Base-by-base conservation (phyloP, 495 filamentous ascomycete species). In the Penicillium bovifimosum region DNA sequence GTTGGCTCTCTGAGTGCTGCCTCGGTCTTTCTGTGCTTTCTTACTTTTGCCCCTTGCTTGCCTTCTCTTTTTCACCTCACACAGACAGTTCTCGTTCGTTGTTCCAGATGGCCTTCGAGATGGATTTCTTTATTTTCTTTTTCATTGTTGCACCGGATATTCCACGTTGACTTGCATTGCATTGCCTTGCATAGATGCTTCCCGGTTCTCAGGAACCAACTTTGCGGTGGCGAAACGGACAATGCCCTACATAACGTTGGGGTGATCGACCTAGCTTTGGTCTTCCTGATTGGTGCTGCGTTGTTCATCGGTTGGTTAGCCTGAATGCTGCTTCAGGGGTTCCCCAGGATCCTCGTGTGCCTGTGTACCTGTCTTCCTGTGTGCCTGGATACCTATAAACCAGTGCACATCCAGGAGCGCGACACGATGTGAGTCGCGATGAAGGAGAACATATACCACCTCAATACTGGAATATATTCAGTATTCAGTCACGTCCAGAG, bases 91-190 rank as follows among this genome's bases (percentile, higher is more conserved):
- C 29, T 26, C 41, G 33, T 20, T 40, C 5, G 9, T 16, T 17
- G 41, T 7, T 16, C 27, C 14, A 14, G 17, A 45, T n/a, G 42
- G 27, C 29, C 32, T 45, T 51, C 36, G 14, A 29, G 17, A 16
- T 43, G 28, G 10, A 8, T 8, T 11, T 43, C 29, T 33, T 36
- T 14, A 3, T 53, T 46, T 29, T 29, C 41, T 53, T 36, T 47
- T 32, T 24, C 47, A 38, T 24, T 24, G 20, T 24, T 4, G 20
- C 20, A n/a, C n/a, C 49, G 35, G 34, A 33, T 44, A 47, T 28
- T 47, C 58, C 40, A 42, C 33, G 36, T 43, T 62, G 61, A 57
- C 55, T 61, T 31, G 61, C 61, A 62, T 59, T 54, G 59, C 59
- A 56, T 62, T 47, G 24, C 61, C 61, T 64, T 64, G 55, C 61